These are phyloP conservation scores for Cephaloascus albidus DNA, from an alignment of 805 yeast species.

Conservation along the genomic window DNA sequence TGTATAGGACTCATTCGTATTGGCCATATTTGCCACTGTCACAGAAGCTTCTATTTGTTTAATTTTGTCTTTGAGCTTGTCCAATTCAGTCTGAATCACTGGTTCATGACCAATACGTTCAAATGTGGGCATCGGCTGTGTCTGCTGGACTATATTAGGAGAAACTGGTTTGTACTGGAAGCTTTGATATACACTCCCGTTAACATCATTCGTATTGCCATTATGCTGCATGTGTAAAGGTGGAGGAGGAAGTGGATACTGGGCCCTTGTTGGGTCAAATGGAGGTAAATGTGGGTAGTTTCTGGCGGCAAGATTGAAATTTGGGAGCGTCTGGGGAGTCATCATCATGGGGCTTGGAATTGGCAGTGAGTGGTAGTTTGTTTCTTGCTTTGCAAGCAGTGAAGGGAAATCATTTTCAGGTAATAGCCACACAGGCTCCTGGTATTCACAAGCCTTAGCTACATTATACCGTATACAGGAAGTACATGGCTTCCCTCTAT, in stretches of 20 bases:
- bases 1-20: background rate
- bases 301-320: background rate
- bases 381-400: too few relatives aligned
- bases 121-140: background rate
- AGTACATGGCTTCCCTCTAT: conserved; percentile 26
- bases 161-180: too few relatives aligned
- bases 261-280: background rate
- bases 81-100: conserved; percentile 7
- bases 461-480: conserved; percentile 1
- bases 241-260: background rate
- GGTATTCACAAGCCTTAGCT: background rate
- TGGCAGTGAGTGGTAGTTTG: background rate
- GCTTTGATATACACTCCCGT: too few relatives aligned
- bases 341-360: background rate
- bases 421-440: background rate
- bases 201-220: background rate
- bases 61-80: conserved; percentile 22
- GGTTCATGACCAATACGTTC: background rate
- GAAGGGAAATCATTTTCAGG: too few relatives aligned
- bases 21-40: conserved; percentile 2
- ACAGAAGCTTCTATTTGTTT: conserved; percentile 12
- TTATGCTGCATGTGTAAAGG: background rate
- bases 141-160: background rate
- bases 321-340: background rate
- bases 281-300: background rate